phyloP scores from a whole-genome alignment of 306 rosid species.

The Prunus persica region Prunus_persica_NCBIv2 NC_034011.1:7680501-7681000 shows the following conservation, averaged over 20 bases:
- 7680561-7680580: slow-evolving; percentile 73
- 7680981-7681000: too few species aligned
- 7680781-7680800: neutral
- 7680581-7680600: slow-evolving; percentile 91
- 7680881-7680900: too few species aligned
- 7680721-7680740: slow-evolving; percentile 86
- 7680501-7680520: slow-evolving; percentile 96
- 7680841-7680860: neutral
- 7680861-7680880: too few species aligned
- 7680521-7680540: slow-evolving; percentile 95
- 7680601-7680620: slow-evolving; percentile 50
- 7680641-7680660: slow-evolving; percentile 97
- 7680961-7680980: too few species aligned
- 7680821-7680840: neutral
- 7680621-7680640: slow-evolving; percentile 85
- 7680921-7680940: too few species aligned
- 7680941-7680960: too few species aligned
- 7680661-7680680: slow-evolving; percentile 92
- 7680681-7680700: slow-evolving; percentile 91
- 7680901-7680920: too few species aligned
- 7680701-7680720: slow-evolving; percentile 98
- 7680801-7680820: neutral
- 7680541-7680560: slow-evolving; percentile 68
- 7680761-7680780: neutral
- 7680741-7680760: neutral